These are phyloP conservation scores for Arthrobotrys musiformis DNA, from an alignment of 2,329 filamentous ascomycete genomes.

Conservation along the genomic window DNA sequence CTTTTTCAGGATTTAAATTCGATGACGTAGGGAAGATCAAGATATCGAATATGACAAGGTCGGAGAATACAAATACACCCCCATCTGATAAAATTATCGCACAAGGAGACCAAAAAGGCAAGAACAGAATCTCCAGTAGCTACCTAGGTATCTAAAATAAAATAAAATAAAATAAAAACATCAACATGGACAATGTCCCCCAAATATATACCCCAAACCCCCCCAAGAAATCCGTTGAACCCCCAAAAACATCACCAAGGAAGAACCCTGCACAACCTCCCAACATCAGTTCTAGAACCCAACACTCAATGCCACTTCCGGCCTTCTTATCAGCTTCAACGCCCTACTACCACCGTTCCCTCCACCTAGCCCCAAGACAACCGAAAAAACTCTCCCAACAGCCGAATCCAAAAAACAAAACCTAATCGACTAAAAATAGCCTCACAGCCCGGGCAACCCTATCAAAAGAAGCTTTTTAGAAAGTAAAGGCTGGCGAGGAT, in stretches of 20 bases:
- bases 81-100: too few species aligned
- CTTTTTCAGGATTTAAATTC: too few species aligned
- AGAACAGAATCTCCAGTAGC: too few species aligned
- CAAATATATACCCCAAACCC: constrained; percentile 17
- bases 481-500: background rate
- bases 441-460: too few species aligned
- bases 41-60: too few species aligned
- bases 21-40: too few species aligned
- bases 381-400: constrained; percentile 10
- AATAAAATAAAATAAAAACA: too few species aligned
- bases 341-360: constrained; percentile 1
- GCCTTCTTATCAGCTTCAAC: background rate
- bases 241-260: too few species aligned
- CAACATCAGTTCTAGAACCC: constrained; percentile 36
- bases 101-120: too few species aligned
- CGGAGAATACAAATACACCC: too few species aligned
- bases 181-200: background rate
- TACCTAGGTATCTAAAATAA: too few species aligned
- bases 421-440: constrained; percentile 42
- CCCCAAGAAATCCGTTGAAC: background rate
- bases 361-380: constrained; percentile 5
- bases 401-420: constrained; percentile 28
- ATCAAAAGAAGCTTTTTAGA: too few species aligned
- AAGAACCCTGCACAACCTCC: constrained; percentile 26
- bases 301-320: constrained; percentile 31